These are phyloP conservation scores for Leishmania gerbilli DNA, from an alignment of 208 protist genomes.

Conservation along the genomic window DNA sequence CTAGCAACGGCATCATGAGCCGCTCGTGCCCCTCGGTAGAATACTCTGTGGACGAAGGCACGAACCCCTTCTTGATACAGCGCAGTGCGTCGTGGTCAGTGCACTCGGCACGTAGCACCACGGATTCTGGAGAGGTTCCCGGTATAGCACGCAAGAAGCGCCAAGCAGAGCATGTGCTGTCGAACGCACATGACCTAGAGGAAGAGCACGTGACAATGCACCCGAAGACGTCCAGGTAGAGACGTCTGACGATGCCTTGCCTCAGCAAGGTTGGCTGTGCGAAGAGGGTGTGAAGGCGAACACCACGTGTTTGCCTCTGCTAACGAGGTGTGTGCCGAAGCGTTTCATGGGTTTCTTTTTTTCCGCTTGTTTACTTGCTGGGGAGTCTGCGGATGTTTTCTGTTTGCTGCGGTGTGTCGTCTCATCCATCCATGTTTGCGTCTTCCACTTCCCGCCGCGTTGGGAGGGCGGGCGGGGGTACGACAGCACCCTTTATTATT, in stretches of 20 bases:
- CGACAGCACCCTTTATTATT: background rate
- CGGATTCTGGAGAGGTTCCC: constrained; percentile 13
- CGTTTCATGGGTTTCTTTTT: background rate
- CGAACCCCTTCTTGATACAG: constrained; percentile 8
- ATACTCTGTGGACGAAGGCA: constrained; percentile 10
- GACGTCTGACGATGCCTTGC: background rate
- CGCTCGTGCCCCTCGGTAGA: constrained; percentile 24
- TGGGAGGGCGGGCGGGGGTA: no score
- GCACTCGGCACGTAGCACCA: constrained; percentile 14
- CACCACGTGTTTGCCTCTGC: background rate
- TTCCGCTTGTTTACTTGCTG: background rate
- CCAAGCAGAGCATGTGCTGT: constrained; percentile 14
- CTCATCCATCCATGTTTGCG: background rate
- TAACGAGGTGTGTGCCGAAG: background rate
- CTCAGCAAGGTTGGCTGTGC: background rate
- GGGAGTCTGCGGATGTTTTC: background rate
- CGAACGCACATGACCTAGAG: constrained; percentile 5
- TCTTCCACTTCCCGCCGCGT: background rate
- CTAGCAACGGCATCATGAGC: constrained; percentile 3
- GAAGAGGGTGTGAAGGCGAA: background rate
- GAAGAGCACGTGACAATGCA: constrained; percentile 8
- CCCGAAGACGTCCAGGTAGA: background rate
- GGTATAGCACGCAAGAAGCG: constrained; percentile 7
- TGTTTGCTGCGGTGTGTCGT: background rate
- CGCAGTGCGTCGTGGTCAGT: constrained; percentile 25